phyloP scores from a whole-genome alignment of 2,329 filamentous ascomycete genomes.

The Alternaria arbusti region DNA sequence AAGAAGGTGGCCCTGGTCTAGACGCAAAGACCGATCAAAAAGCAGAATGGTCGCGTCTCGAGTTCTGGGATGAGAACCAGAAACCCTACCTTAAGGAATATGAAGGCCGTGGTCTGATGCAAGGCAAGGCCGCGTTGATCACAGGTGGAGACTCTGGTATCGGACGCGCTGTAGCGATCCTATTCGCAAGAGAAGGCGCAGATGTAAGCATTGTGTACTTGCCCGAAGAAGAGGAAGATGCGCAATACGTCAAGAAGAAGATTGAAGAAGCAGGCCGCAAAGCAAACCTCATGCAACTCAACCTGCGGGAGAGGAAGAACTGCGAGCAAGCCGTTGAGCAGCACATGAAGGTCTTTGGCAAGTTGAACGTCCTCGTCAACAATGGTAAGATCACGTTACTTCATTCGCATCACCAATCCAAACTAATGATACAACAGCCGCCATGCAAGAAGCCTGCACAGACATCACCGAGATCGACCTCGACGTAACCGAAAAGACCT shows the following conservation, averaged over 20 bases:
- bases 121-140: slow-evolving; percentile 60
- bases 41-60: slow-evolving; percentile 27
- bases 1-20: slow-evolving; percentile 24
- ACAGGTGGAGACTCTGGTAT: slow-evolving; percentile 82
- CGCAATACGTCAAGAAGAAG: slow-evolving; percentile 70
- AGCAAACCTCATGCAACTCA: slow-evolving; percentile 50
- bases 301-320: slow-evolving; percentile 68
- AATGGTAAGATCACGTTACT: slow-evolving; percentile 14
- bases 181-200: slow-evolving; percentile 80
- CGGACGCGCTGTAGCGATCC: slow-evolving; percentile 72
- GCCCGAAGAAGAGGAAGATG: slow-evolving; percentile 75
- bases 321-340: slow-evolving; percentile 72
- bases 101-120: slow-evolving; percentile 23
- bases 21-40: slow-evolving; percentile 23
- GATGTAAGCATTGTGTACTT: slow-evolving; percentile 74
- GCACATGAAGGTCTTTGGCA: slow-evolving; percentile 67
- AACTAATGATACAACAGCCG: slow-evolving; percentile 44
- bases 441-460: slow-evolving; percentile 61
- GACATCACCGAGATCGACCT: slow-evolving; percentile 63
- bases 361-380: slow-evolving; percentile 65
- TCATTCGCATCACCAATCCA: not conserved
- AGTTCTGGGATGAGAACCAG: slow-evolving; percentile 28
- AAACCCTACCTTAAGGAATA: slow-evolving; percentile 32
- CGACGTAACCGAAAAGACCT: slow-evolving; percentile 61
- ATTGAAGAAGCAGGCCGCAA: slow-evolving; percentile 70